Base-by-base conservation (phyloP, 2,329 filamentous ascomycete genomes). In the Cladosporium oxysporum region DNA sequence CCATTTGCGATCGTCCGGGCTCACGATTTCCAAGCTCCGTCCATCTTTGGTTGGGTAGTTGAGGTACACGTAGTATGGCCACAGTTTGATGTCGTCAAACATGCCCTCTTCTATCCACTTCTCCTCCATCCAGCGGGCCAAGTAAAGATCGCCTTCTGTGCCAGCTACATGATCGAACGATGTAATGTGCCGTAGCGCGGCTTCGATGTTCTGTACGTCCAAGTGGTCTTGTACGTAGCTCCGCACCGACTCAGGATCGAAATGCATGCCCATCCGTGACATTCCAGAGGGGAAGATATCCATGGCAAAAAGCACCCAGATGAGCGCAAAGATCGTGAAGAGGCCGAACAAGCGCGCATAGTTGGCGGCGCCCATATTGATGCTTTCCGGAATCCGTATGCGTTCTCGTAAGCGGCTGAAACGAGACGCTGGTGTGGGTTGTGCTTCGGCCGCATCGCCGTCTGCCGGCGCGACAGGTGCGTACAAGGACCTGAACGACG, bases 131-230 rank as follows among this genome's bases (percentile, higher is more conserved):
- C 93, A 96, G 80, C 92, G 86, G 8, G 92, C 94, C 64, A 96
- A 84, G 55, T 90, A 91, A 73, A 90, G 93, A 79, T 96, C 94
- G 58, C 95, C 95, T 80, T 97, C 90, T 3, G 93, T 96, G n/a
- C 95, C 95, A 2, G 92, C 95, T 68, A 98, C 84, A 78, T 98
- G 95, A 68, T 95, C 91, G 76, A 91, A 97, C 65, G 86, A 86
- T 5, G 92, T 94, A 69, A 94, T 88, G 74, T 93, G 90, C 73
- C 86, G 82, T 67, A 97, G 80, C 66, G 91, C 91, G 49, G 91
- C 88, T 69, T 88, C 85, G 76, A 84, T 83, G 58, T 77, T 69
- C 31, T 84, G 83, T 64, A 87, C 83, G 73, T 96, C 90, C 70
- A 96, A 86, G 71, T 87, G 88, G 58, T 84, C 83, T 76, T 95